Conservation (phyloP, 2,329 filamentous ascomycete genomes). For the Alternaria burnsii region DNA sequence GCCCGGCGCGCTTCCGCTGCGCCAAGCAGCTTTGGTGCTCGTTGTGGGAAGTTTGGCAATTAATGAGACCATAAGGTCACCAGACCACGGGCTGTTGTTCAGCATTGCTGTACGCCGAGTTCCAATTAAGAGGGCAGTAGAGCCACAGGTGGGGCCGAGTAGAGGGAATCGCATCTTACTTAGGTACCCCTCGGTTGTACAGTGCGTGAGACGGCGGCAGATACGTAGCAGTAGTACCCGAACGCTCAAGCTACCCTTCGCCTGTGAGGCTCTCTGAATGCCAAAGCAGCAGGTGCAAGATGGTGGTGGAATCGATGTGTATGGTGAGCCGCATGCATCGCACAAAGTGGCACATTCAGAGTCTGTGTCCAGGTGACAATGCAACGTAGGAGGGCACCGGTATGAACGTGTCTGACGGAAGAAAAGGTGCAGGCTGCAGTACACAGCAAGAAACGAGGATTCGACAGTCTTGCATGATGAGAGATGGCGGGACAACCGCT, state of each 20-base stretch:
- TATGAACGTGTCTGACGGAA: neutral
- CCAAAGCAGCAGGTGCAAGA: neutral
- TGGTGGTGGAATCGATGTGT: neutral
- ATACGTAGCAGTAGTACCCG: neutral
- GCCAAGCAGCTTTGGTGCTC: slow-evolving; percentile 41
- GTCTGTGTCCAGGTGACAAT: neutral
- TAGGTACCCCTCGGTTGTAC: slow-evolving; percentile 4
- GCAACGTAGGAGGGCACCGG: neutral
- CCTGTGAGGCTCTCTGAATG: neutral
- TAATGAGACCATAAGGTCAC: neutral
- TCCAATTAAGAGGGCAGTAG: neutral
- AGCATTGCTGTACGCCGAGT: neutral
- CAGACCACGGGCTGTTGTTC: neutral
- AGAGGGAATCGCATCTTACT: slow-evolving; percentile 3
- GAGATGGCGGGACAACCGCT: neutral
- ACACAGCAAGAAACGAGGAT: neutral
- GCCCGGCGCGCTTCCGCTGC: slow-evolving; percentile 51
- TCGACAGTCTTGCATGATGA: neutral
- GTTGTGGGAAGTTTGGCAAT: neutral
- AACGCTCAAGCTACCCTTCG: neutral
- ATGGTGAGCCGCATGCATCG: neutral
- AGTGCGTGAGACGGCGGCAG: neutral
- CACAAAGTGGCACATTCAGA: neutral
- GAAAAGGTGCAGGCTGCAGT: neutral
- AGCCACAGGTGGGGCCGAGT: neutral